A percentile compares a stretch with the other conserved stretches of the same genome.
Evolutionary conservation across 306 rosid genomes (phyloP).

Genomic region (Rosa rugosa): DNA sequence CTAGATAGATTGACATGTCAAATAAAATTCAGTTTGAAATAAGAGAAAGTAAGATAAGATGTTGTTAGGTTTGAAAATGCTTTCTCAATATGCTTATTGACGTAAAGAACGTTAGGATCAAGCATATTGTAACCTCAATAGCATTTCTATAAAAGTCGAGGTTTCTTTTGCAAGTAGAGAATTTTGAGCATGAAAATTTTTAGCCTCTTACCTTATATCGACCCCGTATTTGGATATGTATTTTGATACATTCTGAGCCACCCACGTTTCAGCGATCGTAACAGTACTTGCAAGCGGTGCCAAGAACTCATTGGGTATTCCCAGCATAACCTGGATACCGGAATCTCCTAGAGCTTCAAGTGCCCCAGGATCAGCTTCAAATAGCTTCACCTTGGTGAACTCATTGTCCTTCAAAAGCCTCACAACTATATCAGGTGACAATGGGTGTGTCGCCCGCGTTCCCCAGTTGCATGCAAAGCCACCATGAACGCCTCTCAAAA

Average conservation of each 20-base stretch:
- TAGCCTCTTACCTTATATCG: slow-evolving; percentile 56
- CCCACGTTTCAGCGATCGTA: slow-evolving; percentile 72
- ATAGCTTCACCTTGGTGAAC: slow-evolving; percentile 76
- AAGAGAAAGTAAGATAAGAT: not conserved
- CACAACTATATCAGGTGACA: slow-evolving; percentile 60
- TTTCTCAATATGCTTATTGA: not conserved
- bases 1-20: slow-evolving; percentile 27
- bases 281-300: slow-evolving; percentile 64
- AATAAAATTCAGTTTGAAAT: not conserved
- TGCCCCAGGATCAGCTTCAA: slow-evolving; percentile 82
- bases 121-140: not conserved
- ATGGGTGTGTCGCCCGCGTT: slow-evolving; percentile 65
- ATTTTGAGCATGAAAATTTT: not conserved
- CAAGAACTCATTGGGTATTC: slow-evolving; percentile 80
- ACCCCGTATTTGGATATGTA: slow-evolving; percentile 65
- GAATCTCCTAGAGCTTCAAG: slow-evolving; percentile 75
- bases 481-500: slow-evolving; percentile 46
- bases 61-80: not conserved
- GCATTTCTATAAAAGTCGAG: not conserved
- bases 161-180: not conserved
- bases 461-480: slow-evolving; percentile 92
- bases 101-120: not conserved
- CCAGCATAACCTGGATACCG: slow-evolving; percentile 83
- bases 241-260: slow-evolving; percentile 63
- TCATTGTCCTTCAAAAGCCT: slow-evolving; percentile 81